These are phyloP conservation scores for Pleurotus giganteus DNA, from an alignment of 768 basidiomycete species.

Conservation along the genomic window DNA sequence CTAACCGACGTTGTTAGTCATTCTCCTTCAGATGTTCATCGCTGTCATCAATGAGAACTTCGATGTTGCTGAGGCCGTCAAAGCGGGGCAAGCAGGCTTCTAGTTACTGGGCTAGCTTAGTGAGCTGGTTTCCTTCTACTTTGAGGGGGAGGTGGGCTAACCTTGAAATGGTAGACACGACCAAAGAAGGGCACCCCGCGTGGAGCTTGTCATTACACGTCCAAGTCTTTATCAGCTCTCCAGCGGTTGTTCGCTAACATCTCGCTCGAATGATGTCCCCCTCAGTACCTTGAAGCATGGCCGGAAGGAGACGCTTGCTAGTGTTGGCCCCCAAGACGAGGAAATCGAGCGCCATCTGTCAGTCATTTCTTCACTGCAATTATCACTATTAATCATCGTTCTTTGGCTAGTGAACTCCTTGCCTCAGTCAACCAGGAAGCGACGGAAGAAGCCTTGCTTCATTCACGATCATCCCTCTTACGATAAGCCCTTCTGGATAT, in stretches of 20 bases:
- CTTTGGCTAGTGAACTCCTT: slow-evolving; percentile 59
- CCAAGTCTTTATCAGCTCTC: slow-evolving; percentile 56
- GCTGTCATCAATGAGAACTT: slow-evolving; percentile 98
- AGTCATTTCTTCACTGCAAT: slow-evolving; percentile 30
- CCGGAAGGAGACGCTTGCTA: slow-evolving; percentile 28
- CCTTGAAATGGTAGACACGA: background rate
- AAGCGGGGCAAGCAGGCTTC: slow-evolving; percentile 82
- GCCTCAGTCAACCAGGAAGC: slow-evolving; percentile 61
- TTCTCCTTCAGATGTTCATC: slow-evolving; percentile 93
- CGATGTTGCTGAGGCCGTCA: slow-evolving; percentile 83
- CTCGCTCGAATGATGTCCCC: slow-evolving; percentile 52
- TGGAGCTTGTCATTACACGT: slow-evolving; percentile 46
- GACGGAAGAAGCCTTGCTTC: slow-evolving; percentile 65
- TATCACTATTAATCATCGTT: background rate
- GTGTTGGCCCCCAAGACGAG: slow-evolving; percentile 40
- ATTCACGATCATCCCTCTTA: slow-evolving; percentile 87
- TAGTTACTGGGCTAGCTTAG: slow-evolving; percentile 51
- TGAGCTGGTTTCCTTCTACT: slow-evolving; percentile 18
- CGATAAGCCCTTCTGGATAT: slow-evolving; percentile 88
- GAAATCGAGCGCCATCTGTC: slow-evolving; percentile 77
- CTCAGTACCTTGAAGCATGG: slow-evolving; percentile 52
- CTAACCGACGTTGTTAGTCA: slow-evolving; percentile 68
- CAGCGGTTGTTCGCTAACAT: slow-evolving; percentile 67
- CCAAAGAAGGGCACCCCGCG: slow-evolving; percentile 1
- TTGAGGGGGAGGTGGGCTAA: background rate